phyloP scores from a whole-genome alignment of 2,329 filamentous ascomycete species.

The Phaeophleospora eucalypticola region DNA sequence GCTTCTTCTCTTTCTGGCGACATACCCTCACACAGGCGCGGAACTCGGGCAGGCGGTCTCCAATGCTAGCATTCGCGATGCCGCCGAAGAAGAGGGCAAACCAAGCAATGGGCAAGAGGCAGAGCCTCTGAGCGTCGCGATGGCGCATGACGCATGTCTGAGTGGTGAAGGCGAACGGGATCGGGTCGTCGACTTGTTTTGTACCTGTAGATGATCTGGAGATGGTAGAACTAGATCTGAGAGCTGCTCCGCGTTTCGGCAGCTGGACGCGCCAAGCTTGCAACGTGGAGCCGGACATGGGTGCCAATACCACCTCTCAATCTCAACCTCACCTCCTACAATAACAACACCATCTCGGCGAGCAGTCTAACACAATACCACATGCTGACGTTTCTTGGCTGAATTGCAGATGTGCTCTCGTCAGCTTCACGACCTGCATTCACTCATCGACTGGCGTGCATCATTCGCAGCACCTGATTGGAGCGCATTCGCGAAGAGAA shows the following conservation, averaged over 20 bases:
- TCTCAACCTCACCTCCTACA: background rate
- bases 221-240: no score
- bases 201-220: slow-evolving; percentile 3
- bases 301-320: background rate
- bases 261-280: background rate
- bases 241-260: background rate
- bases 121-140: slow-evolving; percentile 17
- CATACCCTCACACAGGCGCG: slow-evolving; percentile 76
- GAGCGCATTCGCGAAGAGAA: background rate
- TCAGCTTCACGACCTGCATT: background rate
- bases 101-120: slow-evolving; percentile 19
- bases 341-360: background rate
- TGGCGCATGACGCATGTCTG: slow-evolving; percentile 27
- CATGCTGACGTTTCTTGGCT: no score
- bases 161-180: slow-evolving; percentile 8
- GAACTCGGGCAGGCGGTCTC: slow-evolving; percentile 85
- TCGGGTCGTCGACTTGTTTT: slow-evolving; percentile 1
- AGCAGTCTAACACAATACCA: no score
- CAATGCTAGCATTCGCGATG: slow-evolving; percentile 60
- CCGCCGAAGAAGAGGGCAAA: slow-evolving; percentile 13
- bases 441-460: no score
- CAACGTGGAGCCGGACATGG: slow-evolving; percentile 1
- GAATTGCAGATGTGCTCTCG: no score
- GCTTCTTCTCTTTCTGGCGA: slow-evolving; percentile 9
- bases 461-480: slow-evolving; percentile 3